Evolutionary conservation across 257 asterid species (phyloP).

Genomic region (Scutellaria minor): DNA sequence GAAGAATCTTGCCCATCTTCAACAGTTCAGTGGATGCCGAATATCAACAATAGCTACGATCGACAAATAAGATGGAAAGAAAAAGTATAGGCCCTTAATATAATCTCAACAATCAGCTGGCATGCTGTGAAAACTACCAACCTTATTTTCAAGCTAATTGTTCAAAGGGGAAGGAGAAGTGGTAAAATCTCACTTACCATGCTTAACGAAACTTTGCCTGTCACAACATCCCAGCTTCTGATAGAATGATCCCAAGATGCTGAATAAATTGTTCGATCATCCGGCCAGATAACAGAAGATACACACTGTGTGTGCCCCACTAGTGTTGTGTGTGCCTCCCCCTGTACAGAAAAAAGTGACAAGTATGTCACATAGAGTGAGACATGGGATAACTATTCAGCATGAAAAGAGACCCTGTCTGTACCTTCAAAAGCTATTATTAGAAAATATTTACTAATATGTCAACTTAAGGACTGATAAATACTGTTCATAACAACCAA

Average conservation of each 20-base stretch:
- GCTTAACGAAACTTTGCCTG: slow-evolving; percentile 68
- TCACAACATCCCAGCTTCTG: slow-evolving; percentile 95
- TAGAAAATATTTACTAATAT: neutral
- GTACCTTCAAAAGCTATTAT: slow-evolving; percentile 1
- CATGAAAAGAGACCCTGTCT: slow-evolving; percentile 1
- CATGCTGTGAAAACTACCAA: slow-evolving; percentile 13
- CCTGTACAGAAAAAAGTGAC: slow-evolving; percentile 52
- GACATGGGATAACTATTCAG: slow-evolving; percentile 20
- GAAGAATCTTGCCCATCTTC: neutral
- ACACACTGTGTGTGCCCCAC: slow-evolving; percentile 95
- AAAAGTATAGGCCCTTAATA: neutral
- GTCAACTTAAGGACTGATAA: neutral
- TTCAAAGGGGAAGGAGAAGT: slow-evolving; percentile 7
- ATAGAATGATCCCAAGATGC: slow-evolving; percentile 98
- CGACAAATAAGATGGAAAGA: neutral
- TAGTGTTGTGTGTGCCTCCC: slow-evolving; percentile 73
- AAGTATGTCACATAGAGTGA: slow-evolving; percentile 29
- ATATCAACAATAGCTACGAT: neutral
- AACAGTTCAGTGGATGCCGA: slow-evolving; percentile 4
- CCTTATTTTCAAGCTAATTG: neutral
- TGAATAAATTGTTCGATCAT: slow-evolving; percentile 68
- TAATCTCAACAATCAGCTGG: slow-evolving; percentile 14
- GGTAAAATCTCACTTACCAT: slow-evolving; percentile 53
- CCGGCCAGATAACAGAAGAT: slow-evolving; percentile 87
- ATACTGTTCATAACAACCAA: neutral